Evolutionary conservation across 2,329 filamentous ascomycete genomes (phyloP), one percentile per base, ranked within the genome.

Genomic region (Helotiales sp.): DNA sequence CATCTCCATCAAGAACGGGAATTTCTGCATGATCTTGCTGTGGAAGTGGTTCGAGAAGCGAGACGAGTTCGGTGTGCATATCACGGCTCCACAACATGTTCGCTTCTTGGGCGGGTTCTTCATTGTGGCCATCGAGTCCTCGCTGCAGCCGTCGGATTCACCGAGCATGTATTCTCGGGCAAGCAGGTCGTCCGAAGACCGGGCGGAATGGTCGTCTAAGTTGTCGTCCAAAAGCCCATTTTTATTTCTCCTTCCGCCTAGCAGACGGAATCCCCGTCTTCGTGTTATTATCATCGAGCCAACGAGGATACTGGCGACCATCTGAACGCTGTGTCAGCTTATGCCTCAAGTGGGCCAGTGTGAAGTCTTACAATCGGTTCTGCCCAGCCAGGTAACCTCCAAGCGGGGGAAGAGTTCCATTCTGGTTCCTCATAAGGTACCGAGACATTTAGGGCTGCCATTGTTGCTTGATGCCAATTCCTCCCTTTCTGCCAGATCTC

Each of bases 1-100:
- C 86, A 89, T 89, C 75, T 89, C 87, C 64, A 89, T 84, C 72
- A 89, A 74, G 74, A 90, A 90, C 0, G 87, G 86, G 71, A 87
- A 90, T 74, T 88, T 89, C 75, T 89, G 86, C 66, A 91, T 80
- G 64, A 91, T 82, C 28, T 87, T 82, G 68, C 86, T 89, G 76
- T 90, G 88, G 58, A 85, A 76, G 75, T 89, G 79, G 67, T 84
- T 81, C 45, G 83, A 82, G 77, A 89, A 91, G n/a, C 86, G 83
- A 2, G 85, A 85, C 2, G 87, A 85, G 72, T 88, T 89, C 11
- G 87, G 87, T 6, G 83, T 89, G 66, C 86, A 75, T 20, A 82
- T 76, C 50, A 82, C 76, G 34, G 73, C 70, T n/a, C 87, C 84
- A 71, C 82, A 86, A 71, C 83, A 84, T 26, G 75, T 75, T 64